Percentiles rank a stretch among this genome's conserved stretches.
Conservation (phyloP, 139 green algal species). For the Chlorella vulgaris region DNA sequence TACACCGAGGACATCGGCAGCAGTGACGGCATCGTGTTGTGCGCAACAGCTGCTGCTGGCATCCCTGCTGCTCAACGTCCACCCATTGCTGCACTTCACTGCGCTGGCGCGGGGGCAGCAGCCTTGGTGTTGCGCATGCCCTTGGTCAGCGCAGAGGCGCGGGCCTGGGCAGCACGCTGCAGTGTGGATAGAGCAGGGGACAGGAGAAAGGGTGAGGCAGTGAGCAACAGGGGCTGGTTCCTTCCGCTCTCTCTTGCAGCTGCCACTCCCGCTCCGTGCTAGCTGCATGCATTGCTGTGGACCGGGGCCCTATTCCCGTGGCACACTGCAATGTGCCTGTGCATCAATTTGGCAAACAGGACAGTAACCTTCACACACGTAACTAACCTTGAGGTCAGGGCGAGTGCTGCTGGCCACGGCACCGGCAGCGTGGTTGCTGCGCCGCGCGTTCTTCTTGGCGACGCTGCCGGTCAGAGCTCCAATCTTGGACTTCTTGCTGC, state of each 20-base stretch:
- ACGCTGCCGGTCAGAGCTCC: constrained; percentile 23
- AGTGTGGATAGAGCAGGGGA: neutral
- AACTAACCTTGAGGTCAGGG: constrained; percentile 55
- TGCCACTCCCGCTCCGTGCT: too few relatives aligned
- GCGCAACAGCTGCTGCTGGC: neutral
- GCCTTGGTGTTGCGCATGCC: constrained; percentile 21
- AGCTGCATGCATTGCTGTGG: too few relatives aligned
- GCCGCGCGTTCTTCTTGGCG: constrained; percentile 57
- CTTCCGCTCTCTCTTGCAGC: neutral
- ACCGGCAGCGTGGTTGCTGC: constrained; percentile 27
- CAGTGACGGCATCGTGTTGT: neutral
- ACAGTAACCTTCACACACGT: neutral
- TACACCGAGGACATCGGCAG: neutral
- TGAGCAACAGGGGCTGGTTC: neutral
- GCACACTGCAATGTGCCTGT: too few relatives aligned
- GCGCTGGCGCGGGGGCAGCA: neutral
- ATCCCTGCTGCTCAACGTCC: neutral
- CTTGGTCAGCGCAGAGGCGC: constrained; percentile 33
- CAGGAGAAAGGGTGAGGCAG: neutral
- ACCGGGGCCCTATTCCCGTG: too few relatives aligned
- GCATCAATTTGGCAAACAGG: neutral
- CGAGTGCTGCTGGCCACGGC: constrained; percentile 16
- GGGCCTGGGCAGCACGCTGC: constrained; percentile 36
- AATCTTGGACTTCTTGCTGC: constrained; percentile 40
- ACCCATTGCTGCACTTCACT: neutral